A percentile compares a stretch with the other conserved stretches of the same genome.
Conservation (phyloP, 805 yeast species). For the Isabelozyma pseudorhagii region DNA sequence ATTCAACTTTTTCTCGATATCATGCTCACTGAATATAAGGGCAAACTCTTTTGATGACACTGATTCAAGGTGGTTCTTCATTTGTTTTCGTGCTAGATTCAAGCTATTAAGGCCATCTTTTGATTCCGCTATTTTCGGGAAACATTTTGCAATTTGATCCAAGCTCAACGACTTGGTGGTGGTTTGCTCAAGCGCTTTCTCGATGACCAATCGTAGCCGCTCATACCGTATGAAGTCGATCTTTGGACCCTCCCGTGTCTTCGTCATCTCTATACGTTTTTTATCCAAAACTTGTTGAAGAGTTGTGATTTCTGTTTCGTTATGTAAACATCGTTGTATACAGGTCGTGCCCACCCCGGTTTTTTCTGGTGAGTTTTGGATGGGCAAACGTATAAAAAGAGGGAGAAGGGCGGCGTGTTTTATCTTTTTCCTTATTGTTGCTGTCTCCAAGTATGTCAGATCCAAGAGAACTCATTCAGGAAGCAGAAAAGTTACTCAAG, state of each 20-base stretch:
- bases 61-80: slow-evolving; percentile 48
- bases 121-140: slow-evolving; percentile 48
- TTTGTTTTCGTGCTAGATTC: slow-evolving; percentile 49
- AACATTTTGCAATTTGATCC: slow-evolving; percentile 52
- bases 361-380: background rate
- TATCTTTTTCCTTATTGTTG: too few relatives aligned
- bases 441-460: slow-evolving; percentile 30
- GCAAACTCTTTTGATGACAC: slow-evolving; percentile 52
- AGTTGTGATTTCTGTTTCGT: too few relatives aligned
- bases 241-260: background rate
- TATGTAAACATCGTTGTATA: background rate
- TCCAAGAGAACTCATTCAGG: slow-evolving; percentile 43
- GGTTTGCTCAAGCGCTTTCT: slow-evolving; percentile 53
- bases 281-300: too few relatives aligned
- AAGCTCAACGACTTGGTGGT: slow-evolving; percentile 45
- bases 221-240: slow-evolving; percentile 39
- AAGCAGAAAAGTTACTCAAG: slow-evolving; percentile 42
- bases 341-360: background rate
- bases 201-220: slow-evolving; percentile 48
- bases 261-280: background rate
- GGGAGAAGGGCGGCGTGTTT: too few relatives aligned
- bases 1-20: slow-evolving; percentile 40
- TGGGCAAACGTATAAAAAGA: background rate
- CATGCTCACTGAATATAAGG: slow-evolving; percentile 48
- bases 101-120: slow-evolving; percentile 44